Base-by-base conservation (phyloP, 139 green algal species). In the Chlorella sp. region DNA sequence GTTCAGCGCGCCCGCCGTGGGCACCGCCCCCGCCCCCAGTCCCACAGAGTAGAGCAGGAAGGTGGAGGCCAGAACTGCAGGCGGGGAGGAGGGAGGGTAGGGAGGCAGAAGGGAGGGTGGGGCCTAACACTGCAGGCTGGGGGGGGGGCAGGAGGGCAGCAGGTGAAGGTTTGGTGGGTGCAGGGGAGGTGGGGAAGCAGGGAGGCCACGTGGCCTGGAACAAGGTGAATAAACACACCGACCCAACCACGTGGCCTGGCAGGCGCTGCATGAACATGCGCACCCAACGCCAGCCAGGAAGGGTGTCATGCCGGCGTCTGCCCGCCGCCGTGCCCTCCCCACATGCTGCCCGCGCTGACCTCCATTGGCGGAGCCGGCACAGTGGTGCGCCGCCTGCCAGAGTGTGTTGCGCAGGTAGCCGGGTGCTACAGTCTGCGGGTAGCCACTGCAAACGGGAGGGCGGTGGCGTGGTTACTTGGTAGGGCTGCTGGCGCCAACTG, bases 41-140 rank as follows among this genome's bases (percentile, higher is more conserved):
- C 95, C 95, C 14, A 97, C 94, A 0, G 92, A 88, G 88, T 97
- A 97, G n/a, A 97, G 93, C 87, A 97, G 91, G 85, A 97, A 97
- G n/a, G 95, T 96, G 85, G 91, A 95, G 14, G 95, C 93, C 53
- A 97, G 89, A 79, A 97, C 95, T 90, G 91, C 90, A 68, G 28
- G 30, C 0, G 80, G 42, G 48, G 18, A 48, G 26, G 28, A 30
- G 36, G 1, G 66, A 5, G 19, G 71, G 71, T 3, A 39, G 32
- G 19, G 24, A 12, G 71, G 30, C 2, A 1, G 30, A 4, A 26
- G 71, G 2, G 71, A 32, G 71, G 71, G 26, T 22, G 71, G 2
- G 71, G 71, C 7, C 71, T 16, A 40, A n/a, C n/a, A n/a, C n/a
- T n/a, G n/a, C n/a, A n/a, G n/a, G n/a, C n/a, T n/a, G n/a, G n/a